Evolutionary conservation across 1,139 yeast species (phyloP).

Genomic region (Blastobotrys persicus): DNA sequence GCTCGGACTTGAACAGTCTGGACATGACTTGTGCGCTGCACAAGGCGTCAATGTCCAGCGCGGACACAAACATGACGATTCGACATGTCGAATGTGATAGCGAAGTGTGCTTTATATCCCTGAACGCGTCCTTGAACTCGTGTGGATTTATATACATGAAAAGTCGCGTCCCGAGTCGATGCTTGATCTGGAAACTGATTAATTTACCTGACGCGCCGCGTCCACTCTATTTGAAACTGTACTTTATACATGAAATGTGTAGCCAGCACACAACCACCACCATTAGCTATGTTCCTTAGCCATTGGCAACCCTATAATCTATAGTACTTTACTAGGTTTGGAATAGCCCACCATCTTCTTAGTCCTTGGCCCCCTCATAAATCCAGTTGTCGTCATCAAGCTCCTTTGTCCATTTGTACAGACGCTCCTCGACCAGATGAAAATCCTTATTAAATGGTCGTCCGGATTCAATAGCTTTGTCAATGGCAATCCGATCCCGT

Average conservation of each 20-base stretch:
- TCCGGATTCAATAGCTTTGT: neutral
- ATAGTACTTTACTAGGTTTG: too few relatives aligned
- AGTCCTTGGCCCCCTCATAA: conserved; percentile 8
- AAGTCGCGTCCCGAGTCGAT: conserved; percentile 10
- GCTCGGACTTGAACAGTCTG: conserved; percentile 67
- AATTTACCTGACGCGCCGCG: conserved; percentile 4
- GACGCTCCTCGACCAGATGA: conserved; percentile 2
- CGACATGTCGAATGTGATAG: conserved; percentile 88
- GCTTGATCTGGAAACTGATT: too few relatives aligned
- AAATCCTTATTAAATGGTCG: neutral
- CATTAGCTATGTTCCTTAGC: too few relatives aligned
- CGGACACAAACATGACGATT: conserved; percentile 84
- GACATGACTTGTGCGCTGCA: conserved; percentile 84
- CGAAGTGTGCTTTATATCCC: conserved; percentile 31
- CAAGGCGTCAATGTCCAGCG: conserved; percentile 86
- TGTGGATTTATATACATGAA: conserved; percentile 35
- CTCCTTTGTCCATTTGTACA: conserved; percentile 4
- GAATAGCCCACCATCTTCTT: too few relatives aligned
- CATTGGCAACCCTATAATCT: too few relatives aligned
- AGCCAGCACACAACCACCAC: too few relatives aligned
- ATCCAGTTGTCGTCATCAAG: conserved; percentile 15
- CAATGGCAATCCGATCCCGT: neutral
- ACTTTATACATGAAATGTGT: too few relatives aligned
- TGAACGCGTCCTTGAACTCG: conserved; percentile 33
- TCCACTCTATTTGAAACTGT: too few relatives aligned